These are phyloP conservation scores for Calonectria hongkongensis DNA, from an alignment of 2,329 filamentous ascomycete genomes.

Conservation along the genomic window DNA sequence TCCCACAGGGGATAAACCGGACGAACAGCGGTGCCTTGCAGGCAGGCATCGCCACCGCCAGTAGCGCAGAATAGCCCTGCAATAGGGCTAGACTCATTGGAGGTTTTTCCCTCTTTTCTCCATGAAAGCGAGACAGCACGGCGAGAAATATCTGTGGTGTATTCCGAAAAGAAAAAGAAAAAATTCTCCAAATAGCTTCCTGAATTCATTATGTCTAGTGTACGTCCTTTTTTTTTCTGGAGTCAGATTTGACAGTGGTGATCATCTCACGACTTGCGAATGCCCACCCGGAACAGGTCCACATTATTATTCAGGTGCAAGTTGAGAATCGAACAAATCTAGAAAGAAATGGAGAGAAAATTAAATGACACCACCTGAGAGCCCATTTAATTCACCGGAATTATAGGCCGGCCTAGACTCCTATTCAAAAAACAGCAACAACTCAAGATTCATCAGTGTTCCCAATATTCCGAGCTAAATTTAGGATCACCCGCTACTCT, in stretches of 20 bases:
- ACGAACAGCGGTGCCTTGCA: conserved; percentile 5
- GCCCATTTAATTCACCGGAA: background rate
- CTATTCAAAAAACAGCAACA: background rate
- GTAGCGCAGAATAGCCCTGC: conserved; percentile 1
- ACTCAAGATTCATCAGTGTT: too few relatives aligned
- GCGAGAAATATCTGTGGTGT: background rate
- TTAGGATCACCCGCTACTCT: background rate
- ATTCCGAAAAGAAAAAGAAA: background rate
- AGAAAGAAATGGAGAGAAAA: background rate
- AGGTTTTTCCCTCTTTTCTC: background rate
- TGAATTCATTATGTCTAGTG: background rate
- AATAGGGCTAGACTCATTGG: background rate
- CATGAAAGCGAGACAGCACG: background rate
- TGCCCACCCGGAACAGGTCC: background rate
- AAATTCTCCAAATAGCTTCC: too few relatives aligned
- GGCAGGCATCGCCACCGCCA: conserved; percentile 6
- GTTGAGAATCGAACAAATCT: background rate
- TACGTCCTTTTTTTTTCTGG: background rate
- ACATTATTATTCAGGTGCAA: conserved; percentile 6
- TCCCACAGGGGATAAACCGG: background rate
- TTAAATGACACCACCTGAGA: background rate
- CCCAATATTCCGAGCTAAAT: background rate
- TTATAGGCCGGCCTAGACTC: background rate
- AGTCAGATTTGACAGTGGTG: conserved; percentile 1
- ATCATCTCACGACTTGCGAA: background rate